Evolutionary conservation across 495 filamentous ascomycete species (phyloP), one percentile per base, ranked within the genome.

Genomic region (Entonaema liquescens): DNA sequence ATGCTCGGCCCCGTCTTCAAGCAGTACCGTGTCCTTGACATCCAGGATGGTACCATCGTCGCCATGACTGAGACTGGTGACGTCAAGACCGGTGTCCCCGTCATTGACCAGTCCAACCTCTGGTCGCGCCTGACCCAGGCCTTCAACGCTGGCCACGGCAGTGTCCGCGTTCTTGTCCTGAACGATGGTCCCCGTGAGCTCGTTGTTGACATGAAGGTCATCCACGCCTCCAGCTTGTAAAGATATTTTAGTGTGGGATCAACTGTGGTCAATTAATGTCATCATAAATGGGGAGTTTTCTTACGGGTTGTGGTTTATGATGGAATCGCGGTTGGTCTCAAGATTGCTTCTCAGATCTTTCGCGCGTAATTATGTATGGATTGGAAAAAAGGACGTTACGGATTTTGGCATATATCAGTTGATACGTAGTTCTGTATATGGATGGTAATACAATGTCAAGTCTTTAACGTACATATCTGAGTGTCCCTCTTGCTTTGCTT

Each of bases 1-100:
- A 98, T 99, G 93, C 92, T 97, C 63, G 95, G 95, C 76, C 95
- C 95, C 47, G 92, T 99, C 86, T 98, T 97, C 93, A 98, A 98
- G 92, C 97, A 97, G 86, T 99, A 99, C 90, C 93, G 95, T 80
- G 94, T 99, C 78, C 91, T 99, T 40, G 95, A 99, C 85, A 90
- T 99, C 84, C 93, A 93, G 82, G 93, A 97, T 67, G 91, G 92
- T 76, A 83, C 83, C 80, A 78, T 85, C 75, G 81, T 83, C 59
- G 82, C 82, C 78, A 83, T 85, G 81, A 83, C 83, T 74, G 82
- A 86, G 81, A 83, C 81, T 25, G 95, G 95, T 74, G 95, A 98
- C 81, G 94, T 99, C 88, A 98, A 98, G 91, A 95, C 97, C 85
- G 90, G 89, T 73, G 87, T 99, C 47, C 88, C 91, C 56, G 93